Conservation (phyloP, 2,329 filamentous ascomycete genomes). For the Cladophialophora carrionii region DNA sequence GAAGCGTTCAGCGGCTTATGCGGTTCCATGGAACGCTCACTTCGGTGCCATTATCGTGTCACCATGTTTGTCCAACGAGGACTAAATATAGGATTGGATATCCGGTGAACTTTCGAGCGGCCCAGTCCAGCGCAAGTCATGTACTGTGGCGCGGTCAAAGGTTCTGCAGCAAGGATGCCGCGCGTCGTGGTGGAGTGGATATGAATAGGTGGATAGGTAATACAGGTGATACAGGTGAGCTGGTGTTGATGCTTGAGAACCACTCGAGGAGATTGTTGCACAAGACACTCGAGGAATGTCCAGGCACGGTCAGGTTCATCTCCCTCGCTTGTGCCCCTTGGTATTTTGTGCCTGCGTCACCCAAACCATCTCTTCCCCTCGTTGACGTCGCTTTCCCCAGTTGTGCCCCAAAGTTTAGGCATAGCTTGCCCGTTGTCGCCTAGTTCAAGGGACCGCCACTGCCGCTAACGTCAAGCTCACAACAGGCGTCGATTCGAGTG, state of each 20-base stretch:
- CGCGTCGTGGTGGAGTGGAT: slow-evolving; percentile 2
- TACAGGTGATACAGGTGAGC: not conserved
- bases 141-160: not conserved
- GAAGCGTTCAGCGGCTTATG: not conserved
- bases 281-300: slow-evolving; percentile 5
- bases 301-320: not conserved
- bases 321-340: not conserved
- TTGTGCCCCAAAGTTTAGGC: not conserved
- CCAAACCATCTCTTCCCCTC: not conserved
- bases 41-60: slow-evolving; percentile 9
- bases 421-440: slow-evolving; percentile 15
- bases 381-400: slow-evolving; percentile 20
- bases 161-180: slow-evolving; percentile 5
- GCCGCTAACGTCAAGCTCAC: slow-evolving; percentile 9
- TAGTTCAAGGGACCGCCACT: slow-evolving; percentile 12
- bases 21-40: not conserved
- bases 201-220: slow-evolving; percentile 3
- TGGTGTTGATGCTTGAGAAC: slow-evolving; percentile 2
- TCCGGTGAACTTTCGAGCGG: not conserved
- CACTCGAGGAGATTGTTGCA: slow-evolving; percentile 3
- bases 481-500: not conserved
- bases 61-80: slow-evolving; percentile 4
- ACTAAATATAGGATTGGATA: not conserved
- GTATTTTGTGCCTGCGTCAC: slow-evolving; percentile 18
- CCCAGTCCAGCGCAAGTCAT: not conserved